Conservation (phyloP, 192 early-diverging fungal genomes). For the Jimgerdemannia lactiflua region DNA sequence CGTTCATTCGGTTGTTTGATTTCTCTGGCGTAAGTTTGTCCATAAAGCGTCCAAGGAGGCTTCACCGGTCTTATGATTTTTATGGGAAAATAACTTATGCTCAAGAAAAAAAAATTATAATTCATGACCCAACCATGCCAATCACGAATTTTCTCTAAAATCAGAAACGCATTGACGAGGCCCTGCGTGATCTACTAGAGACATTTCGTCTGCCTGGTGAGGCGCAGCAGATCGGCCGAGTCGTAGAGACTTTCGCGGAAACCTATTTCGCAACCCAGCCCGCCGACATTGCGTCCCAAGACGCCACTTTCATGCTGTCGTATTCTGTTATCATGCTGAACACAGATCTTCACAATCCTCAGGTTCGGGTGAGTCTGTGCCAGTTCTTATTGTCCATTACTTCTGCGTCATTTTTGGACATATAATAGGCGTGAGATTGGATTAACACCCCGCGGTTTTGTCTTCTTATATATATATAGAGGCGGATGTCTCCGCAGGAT, state of each 20-base stretch:
- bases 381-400: neutral
- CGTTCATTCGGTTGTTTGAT: constrained; percentile 83
- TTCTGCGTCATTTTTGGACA: too few species aligned
- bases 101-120: neutral
- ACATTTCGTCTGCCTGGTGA: constrained; percentile 97
- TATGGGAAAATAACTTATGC: neutral
- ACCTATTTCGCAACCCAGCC: constrained; percentile 70
- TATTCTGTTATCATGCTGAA: constrained; percentile 98
- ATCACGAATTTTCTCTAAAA: neutral
- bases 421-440: neutral
- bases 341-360: constrained; percentile 96
- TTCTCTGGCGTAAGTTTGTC: constrained; percentile 69
- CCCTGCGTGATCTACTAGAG: constrained; percentile 87
- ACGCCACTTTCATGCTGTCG: constrained; percentile 85
- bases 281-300: constrained; percentile 69
- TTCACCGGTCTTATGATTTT: constrained; percentile 5
- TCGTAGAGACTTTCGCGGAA: constrained; percentile 88
- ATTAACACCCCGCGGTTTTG: neutral
- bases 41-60: neutral
- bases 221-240: constrained; percentile 95
- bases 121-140: neutral
- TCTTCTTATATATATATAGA: constrained; percentile 28
- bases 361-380: constrained; percentile 59
- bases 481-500: constrained; percentile 87
- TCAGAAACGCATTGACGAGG: constrained; percentile 92